Percentiles rank a stretch among this genome's conserved stretches.
Evolutionary conservation across 2,329 filamentous ascomycete genomes (phyloP).

Genomic region (Penicillium sp.): DNA sequence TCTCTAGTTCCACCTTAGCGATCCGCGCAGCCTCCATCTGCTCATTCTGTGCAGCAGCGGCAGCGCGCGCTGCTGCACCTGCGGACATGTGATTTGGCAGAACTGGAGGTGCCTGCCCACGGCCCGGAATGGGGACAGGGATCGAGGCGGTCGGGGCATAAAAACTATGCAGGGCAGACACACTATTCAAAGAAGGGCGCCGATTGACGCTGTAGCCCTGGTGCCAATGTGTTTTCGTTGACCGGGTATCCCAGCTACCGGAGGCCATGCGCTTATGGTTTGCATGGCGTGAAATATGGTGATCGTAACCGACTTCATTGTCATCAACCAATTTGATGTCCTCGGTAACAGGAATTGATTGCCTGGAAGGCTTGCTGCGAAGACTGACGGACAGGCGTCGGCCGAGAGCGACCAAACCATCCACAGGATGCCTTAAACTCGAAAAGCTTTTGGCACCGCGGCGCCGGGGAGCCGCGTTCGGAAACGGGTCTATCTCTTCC

Average conservation of each 20-base stretch:
- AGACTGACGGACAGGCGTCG: conserved; percentile 41
- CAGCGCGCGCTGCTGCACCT: conserved; percentile 46
- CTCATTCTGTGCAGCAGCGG: conserved; percentile 51
- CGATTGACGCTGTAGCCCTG: conserved; percentile 32
- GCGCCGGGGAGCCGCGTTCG: conserved; percentile 30
- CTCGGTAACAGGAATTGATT: conserved; percentile 13
- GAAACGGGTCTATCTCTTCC: conserved; percentile 33
- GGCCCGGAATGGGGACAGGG: conserved; percentile 34
- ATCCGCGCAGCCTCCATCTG: conserved; percentile 19
- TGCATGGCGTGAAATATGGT: conserved; percentile 13
- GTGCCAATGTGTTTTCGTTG: conserved; percentile 22
- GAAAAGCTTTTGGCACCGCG: conserved; percentile 43
- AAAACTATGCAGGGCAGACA: conserved; percentile 33
- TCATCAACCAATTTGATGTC: conserved; percentile 10
- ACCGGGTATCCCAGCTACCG: conserved; percentile 23
- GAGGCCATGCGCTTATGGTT: conserved; percentile 19
- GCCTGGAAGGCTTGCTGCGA: conserved; percentile 36
- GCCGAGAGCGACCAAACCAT: conserved; percentile 40
- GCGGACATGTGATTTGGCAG: conserved; percentile 39
- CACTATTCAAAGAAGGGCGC: conserved; percentile 35
- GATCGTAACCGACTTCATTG: conserved; percentile 14
- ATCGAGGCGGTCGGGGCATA: conserved; percentile 30
- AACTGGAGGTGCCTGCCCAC: conserved; percentile 38
- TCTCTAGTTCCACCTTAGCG: conserved; percentile 29
- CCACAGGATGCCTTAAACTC: conserved; percentile 39